phyloP scores from a whole-genome alignment of 176 grass and related monocot genomes.

The Alopecurus myosuroides region DNA sequence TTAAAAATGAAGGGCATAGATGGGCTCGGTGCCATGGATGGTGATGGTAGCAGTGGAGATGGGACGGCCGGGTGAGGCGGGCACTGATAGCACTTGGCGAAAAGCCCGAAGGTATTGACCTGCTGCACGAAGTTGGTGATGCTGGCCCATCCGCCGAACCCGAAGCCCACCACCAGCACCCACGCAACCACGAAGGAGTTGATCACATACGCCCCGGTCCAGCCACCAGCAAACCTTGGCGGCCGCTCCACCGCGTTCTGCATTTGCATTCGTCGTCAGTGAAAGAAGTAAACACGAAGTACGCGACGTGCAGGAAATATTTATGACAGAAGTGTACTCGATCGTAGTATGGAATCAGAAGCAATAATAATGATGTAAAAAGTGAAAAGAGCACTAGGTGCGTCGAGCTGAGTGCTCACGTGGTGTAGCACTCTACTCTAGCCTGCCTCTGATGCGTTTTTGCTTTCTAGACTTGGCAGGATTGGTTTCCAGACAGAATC shows the following conservation, averaged over 20 bases:
- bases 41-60: background rate
- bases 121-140: constrained; percentile 91
- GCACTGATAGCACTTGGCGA: constrained; percentile 96
- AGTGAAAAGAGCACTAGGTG: background rate
- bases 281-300: background rate
- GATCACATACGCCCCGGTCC: constrained; percentile 78
- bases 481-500: constrained; percentile 20
- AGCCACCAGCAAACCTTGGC: constrained; percentile 58
- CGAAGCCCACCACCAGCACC: constrained; percentile 95
- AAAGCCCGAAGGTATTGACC: constrained; percentile 75
- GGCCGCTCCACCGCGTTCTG: constrained; percentile 90
- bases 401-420: background rate
- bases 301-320: background rate
- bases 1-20: constrained; percentile 16
- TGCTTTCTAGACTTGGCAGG: constrained; percentile 30
- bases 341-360: background rate
- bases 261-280: background rate
- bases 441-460: background rate
- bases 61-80: constrained; percentile 25
- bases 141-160: constrained; percentile 95
- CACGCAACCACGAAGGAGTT: constrained; percentile 93
- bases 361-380: constrained; percentile 6
- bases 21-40: background rate
- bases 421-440: background rate
- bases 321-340: background rate